Conservation (phyloP, 2,329 filamentous ascomycete species). For the Xylariaceae sp. region DNA sequence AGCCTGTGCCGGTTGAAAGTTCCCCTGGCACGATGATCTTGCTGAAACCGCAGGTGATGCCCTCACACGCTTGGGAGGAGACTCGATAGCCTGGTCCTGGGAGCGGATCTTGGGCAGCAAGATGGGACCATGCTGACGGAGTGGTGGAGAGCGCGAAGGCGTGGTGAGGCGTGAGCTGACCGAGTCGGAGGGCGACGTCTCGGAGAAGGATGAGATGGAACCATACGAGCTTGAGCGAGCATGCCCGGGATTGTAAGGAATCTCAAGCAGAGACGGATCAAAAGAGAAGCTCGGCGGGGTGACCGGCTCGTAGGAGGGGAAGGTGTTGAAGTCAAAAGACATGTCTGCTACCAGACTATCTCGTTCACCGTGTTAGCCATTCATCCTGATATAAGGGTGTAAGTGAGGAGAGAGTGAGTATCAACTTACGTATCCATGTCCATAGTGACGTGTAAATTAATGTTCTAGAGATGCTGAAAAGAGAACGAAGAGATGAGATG, state of each 20-base stretch:
- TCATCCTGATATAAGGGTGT: not conserved
- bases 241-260: slow-evolving; percentile 51
- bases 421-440: slow-evolving; percentile 42
- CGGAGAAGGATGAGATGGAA: slow-evolving; percentile 59
- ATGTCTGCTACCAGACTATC: slow-evolving; percentile 57
- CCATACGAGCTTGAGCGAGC: slow-evolving; percentile 60
- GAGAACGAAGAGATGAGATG: slow-evolving; percentile 17
- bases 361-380: slow-evolving; percentile 26
- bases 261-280: slow-evolving; percentile 52
- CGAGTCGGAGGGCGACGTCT: slow-evolving; percentile 62
- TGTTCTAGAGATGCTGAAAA: slow-evolving; percentile 28
- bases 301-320: slow-evolving; percentile 47
- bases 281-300: slow-evolving; percentile 51
- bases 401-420: not conserved
- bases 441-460: slow-evolving; percentile 18
- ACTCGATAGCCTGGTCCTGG: slow-evolving; percentile 71
- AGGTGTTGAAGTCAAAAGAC: slow-evolving; percentile 54
- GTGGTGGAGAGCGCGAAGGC: slow-evolving; percentile 59
- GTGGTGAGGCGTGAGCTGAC: slow-evolving; percentile 64
- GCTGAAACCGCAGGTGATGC: slow-evolving; percentile 43
- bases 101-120: slow-evolving; percentile 80
- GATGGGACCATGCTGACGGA: slow-evolving; percentile 72
- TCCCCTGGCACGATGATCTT: slow-evolving; percentile 29
- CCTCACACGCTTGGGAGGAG: slow-evolving; percentile 52
- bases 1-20: slow-evolving; percentile 44